Percentiles rank a stretch among this genome's conserved stretches.
Evolutionary conservation across 129 eudicot species (phyloP).

Genomic region (Erigeron canadensis): DNA sequence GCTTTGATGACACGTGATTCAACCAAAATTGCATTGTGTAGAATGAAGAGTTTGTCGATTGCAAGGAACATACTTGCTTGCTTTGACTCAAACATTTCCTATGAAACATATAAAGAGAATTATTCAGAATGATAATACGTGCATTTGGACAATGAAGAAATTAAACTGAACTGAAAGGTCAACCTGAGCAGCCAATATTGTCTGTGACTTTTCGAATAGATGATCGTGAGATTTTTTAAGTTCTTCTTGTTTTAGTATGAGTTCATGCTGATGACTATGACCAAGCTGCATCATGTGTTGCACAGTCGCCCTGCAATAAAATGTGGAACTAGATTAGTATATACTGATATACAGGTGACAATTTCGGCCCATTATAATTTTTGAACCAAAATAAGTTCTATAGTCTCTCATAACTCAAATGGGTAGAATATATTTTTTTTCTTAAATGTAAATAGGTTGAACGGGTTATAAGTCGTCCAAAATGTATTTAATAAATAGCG

Average conservation of each 20-base stretch:
- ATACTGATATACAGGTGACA: no score
- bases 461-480: no score
- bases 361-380: not conserved
- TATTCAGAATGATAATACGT: not conserved
- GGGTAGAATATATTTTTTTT: no score
- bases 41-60: not conserved
- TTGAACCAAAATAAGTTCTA: not conserved
- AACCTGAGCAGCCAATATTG: constrained; percentile 8
- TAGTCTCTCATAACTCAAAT: no score
- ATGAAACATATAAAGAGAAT: not conserved
- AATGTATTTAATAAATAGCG: no score
- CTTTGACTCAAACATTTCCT: not conserved
- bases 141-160: not conserved
- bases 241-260: not conserved
- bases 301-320: not conserved
- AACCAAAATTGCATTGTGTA: not conserved
- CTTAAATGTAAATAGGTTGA: no score
- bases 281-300: constrained; percentile 4
- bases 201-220: not conserved
- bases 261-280: constrained; percentile 18
- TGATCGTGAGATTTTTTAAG: not conserved
- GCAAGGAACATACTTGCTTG: not conserved
- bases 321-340: not conserved
- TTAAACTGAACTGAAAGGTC: not conserved
- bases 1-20: not conserved